These are phyloP conservation scores for Penicillium riverlandense DNA, from an alignment of 495 filamentous ascomycete genomes.

Conservation along the genomic window DNA sequence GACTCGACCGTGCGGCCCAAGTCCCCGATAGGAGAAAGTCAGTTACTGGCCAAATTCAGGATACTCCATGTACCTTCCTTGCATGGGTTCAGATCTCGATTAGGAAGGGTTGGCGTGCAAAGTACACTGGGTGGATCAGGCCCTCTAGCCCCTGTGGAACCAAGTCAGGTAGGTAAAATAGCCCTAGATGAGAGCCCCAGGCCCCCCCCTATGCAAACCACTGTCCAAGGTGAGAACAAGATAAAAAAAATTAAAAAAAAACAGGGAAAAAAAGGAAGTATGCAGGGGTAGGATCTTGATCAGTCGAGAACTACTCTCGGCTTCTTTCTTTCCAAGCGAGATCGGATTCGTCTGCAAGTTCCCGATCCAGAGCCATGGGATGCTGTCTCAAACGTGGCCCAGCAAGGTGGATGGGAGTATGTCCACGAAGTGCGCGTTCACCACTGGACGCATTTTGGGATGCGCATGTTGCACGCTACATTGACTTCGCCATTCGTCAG, in stretches of 20 bases:
- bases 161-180: neutral
- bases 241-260: neutral
- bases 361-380: constrained; percentile 6
- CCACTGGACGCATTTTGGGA: neutral
- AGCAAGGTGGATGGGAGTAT: constrained; percentile 12
- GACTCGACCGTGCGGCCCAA: constrained; percentile 1
- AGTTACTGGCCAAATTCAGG: constrained; percentile 7
- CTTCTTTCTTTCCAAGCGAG: neutral
- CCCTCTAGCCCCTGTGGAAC: constrained; percentile 17
- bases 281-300: neutral
- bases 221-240: neutral
- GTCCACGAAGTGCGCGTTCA: constrained; percentile 4
- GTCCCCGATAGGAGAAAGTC: constrained; percentile 1
- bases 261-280: neutral
- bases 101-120: constrained; percentile 11
- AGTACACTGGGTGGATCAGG: constrained; percentile 14
- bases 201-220: no score
- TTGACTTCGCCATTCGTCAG: neutral
- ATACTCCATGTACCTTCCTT: constrained; percentile 22
- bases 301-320: neutral
- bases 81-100: constrained; percentile 23
- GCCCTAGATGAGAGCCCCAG: no score
- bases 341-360: constrained; percentile 7
- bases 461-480: neutral
- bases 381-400: constrained; percentile 17